A percentile compares a stretch with the other conserved stretches of the same genome.
Evolutionary conservation across 2,329 filamentous ascomycete species (phyloP).

Genomic region (Trichoderma gracile): DNA sequence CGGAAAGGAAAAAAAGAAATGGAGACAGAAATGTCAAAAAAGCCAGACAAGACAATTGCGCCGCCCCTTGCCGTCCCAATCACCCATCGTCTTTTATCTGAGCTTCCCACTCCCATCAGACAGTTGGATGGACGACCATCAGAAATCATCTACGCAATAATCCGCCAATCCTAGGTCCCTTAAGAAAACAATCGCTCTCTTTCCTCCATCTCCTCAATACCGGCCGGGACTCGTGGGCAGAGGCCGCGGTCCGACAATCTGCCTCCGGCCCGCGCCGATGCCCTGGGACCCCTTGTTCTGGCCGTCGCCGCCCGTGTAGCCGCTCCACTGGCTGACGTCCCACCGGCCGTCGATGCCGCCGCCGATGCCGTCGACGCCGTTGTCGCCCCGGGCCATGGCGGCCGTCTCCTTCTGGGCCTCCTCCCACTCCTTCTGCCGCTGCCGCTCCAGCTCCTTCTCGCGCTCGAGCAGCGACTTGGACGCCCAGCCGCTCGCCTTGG

Average conservation of each 20-base stretch:
- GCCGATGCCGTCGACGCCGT: constrained; percentile 62
- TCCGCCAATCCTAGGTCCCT: background rate
- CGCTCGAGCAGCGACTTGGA: constrained; percentile 72
- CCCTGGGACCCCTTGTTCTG: constrained; percentile 68
- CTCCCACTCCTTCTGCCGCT: constrained; percentile 79
- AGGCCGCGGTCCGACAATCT: constrained; percentile 77
- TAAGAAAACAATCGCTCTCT: background rate
- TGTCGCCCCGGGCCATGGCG: constrained; percentile 48
- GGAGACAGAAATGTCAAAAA: background rate
- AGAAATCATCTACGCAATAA: constrained; percentile 11
- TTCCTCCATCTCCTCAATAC: constrained; percentile 24
- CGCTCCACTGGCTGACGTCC: constrained; percentile 75
- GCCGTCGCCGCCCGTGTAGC: constrained; percentile 72
- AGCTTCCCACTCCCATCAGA: background rate
- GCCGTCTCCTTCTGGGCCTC: constrained; percentile 67
- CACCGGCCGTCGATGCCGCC: constrained; percentile 68
- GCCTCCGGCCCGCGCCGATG: constrained; percentile 69
- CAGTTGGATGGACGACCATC: constrained; percentile 4
- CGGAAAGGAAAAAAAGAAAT: background rate
- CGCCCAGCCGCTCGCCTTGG: constrained; percentile 63
- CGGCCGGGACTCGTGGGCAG: constrained; percentile 49
- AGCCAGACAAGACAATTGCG: constrained; percentile 18
- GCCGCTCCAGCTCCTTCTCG: constrained; percentile 78
- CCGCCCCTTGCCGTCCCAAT: constrained; percentile 10
- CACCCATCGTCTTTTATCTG: constrained; percentile 11